Evolutionary conservation across 2,329 filamentous ascomycete species (phyloP).

Genomic region (Penicillium concentricum): DNA sequence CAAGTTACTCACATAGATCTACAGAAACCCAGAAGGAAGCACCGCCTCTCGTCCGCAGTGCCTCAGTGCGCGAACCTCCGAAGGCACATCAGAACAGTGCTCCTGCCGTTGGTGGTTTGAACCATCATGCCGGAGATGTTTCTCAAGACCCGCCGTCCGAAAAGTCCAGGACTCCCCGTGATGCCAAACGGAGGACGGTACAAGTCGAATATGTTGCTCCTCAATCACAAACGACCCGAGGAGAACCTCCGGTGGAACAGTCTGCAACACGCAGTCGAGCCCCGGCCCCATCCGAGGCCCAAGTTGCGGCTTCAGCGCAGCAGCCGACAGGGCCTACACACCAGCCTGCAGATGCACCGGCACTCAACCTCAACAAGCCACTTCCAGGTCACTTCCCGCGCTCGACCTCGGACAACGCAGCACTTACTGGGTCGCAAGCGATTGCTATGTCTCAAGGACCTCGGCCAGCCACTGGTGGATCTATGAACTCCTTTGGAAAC

Average conservation of each 20-base stretch:
- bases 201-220: conserved; percentile 98
- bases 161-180: conserved; percentile 66
- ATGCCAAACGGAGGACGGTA: conserved; percentile 89
- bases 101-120: conserved; percentile 58
- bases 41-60: conserved; percentile 72
- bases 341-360: conserved; percentile 9
- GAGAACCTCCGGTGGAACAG: conserved; percentile 42
- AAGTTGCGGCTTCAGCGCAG: conserved; percentile 4
- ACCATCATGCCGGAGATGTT: conserved; percentile 71
- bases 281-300: conserved; percentile 8
- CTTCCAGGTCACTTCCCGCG: conserved; percentile 53
- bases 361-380: conserved; percentile 34
- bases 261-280: conserved; percentile 17
- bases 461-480: conserved; percentile 78
- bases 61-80: conserved; percentile 83
- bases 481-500: conserved; percentile 63
- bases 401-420: conserved; percentile 58
- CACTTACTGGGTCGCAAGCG: conserved; percentile 46
- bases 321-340: conserved; percentile 6
- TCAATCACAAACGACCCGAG: conserved; percentile 78
- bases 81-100: conserved; percentile 60
- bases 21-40: conserved; percentile 56
- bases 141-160: conserved; percentile 64
- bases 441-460: conserved; percentile 46
- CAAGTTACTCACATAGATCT: conserved; percentile 13